Conservation (phyloP, 2,329 filamentous ascomycete species). For the Apiospora arundinis region DNA sequence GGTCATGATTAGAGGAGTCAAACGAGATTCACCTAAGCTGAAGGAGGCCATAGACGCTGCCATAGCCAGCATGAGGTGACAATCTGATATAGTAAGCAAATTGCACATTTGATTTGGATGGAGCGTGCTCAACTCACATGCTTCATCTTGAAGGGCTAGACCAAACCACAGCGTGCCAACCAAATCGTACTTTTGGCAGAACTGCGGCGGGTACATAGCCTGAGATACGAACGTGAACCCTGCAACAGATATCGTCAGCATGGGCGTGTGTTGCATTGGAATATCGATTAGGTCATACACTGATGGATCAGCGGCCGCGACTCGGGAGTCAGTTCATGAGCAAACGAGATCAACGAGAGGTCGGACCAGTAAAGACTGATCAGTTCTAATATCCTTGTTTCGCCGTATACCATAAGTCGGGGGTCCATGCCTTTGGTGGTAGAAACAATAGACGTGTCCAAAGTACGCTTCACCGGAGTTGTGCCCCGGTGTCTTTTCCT, state of each 20-base stretch:
- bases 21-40: background rate
- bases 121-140: background rate
- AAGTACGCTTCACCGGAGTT: background rate
- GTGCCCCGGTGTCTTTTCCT: background rate
- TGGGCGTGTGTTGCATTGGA: background rate
- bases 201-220: background rate
- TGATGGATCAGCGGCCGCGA: background rate
- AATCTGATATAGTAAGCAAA: background rate
- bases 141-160: constrained; percentile 4
- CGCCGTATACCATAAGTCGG: background rate
- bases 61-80: background rate
- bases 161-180: background rate
- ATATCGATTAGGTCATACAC: background rate
- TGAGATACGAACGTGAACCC: background rate
- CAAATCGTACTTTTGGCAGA: constrained; percentile 3
- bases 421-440: background rate
- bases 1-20: background rate
- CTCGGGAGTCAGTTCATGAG: background rate
- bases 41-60: background rate
- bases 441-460: background rate
- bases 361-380: constrained; percentile 9
- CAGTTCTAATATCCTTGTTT: background rate
- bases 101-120: background rate
- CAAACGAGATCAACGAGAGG: background rate
- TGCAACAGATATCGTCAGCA: background rate